Evolutionary conservation across 768 basidiomycete genomes (phyloP), one percentile per base, ranked within the genome.

Genomic region (Pleurotus giganteus): DNA sequence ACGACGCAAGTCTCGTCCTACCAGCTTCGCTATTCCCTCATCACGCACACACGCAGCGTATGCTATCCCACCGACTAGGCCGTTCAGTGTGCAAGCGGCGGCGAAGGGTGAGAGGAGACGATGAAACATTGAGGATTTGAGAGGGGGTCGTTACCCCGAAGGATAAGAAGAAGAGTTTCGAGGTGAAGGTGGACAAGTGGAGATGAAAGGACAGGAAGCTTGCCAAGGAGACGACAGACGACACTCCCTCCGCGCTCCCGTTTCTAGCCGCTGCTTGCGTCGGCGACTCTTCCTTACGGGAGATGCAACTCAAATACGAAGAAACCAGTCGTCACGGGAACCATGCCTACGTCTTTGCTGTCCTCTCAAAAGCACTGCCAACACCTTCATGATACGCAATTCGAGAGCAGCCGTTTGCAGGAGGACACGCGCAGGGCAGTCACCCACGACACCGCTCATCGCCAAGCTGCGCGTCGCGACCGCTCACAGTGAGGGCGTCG

Each of bases 281-380:
- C 68, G 5, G 75, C 87, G 2, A 83, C 82, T 0, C 72, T 97
- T 24, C 94, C 94, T 0, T 66, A 80, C 65, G 97, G 95, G 63
- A n/a, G n/a, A n/a, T n/a, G n/a, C n/a, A n/a, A n/a, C n/a, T n/a
- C n/a, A n/a, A n/a, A n/a, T n/a, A n/a, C n/a, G n/a, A n/a, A n/a
- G n/a, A n/a, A n/a, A n/a, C n/a, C n/a, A n/a, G n/a, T n/a, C n/a
- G n/a, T n/a, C n/a, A n/a, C n/a, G n/a, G n/a, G n/a, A n/a, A n/a
- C n/a, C n/a, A n/a, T n/a, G n/a, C n/a, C n/a, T n/a, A n/a, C n/a
- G n/a, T n/a, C n/a, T n/a, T n/a, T n/a, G n/a, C n/a, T n/a, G n/a
- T n/a, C n/a, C n/a, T n/a, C n/a, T n/a, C n/a, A n/a, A n/a, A n/a
- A n/a, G n/a, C n/a, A n/a, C n/a, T n/a, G n/a, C n/a, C n/a, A n/a